Evolutionary conservation across 2,329 filamentous ascomycete species (phyloP).

Genomic region (Aspergillus sp.): DNA sequence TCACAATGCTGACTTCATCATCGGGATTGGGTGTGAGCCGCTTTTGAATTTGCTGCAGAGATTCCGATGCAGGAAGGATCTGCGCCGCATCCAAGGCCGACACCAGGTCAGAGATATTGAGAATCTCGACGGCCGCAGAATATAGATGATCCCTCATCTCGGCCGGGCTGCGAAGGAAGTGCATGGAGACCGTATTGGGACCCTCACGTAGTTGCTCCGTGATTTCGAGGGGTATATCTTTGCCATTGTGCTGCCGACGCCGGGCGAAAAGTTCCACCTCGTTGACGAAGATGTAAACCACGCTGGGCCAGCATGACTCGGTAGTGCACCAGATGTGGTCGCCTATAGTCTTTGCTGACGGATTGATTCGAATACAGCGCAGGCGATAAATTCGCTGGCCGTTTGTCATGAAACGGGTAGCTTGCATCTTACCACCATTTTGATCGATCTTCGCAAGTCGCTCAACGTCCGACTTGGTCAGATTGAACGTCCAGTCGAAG

Average conservation of each 20-base stretch:
- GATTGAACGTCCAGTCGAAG: constrained; percentile 39
- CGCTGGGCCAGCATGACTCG: constrained; percentile 71
- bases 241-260: constrained; percentile 71
- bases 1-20: constrained; percentile 65
- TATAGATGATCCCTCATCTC: constrained; percentile 47
- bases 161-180: constrained; percentile 44
- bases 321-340: constrained; percentile 63
- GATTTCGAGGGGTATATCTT: constrained; percentile 75
- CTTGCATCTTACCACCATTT: constrained; percentile 25
- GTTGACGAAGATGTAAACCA: constrained; percentile 71
- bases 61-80: constrained; percentile 51
- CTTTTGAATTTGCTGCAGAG: constrained; percentile 59
- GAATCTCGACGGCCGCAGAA: constrained; percentile 68
- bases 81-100: constrained; percentile 43
- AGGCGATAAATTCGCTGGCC: constrained; percentile 67
- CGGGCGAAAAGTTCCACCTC: constrained; percentile 58
- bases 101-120: constrained; percentile 56
- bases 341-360: constrained; percentile 32
- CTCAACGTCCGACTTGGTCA: constrained; percentile 32
- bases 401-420: constrained; percentile 44
- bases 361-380: constrained; percentile 60
- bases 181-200: constrained; percentile 62
- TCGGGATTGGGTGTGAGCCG: constrained; percentile 46
- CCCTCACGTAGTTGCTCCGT: constrained; percentile 62
- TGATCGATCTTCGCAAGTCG: constrained; percentile 34